Conservation (phyloP, 2,329 filamentous ascomycete genomes). For the Colletotrichum karsti region DNA sequence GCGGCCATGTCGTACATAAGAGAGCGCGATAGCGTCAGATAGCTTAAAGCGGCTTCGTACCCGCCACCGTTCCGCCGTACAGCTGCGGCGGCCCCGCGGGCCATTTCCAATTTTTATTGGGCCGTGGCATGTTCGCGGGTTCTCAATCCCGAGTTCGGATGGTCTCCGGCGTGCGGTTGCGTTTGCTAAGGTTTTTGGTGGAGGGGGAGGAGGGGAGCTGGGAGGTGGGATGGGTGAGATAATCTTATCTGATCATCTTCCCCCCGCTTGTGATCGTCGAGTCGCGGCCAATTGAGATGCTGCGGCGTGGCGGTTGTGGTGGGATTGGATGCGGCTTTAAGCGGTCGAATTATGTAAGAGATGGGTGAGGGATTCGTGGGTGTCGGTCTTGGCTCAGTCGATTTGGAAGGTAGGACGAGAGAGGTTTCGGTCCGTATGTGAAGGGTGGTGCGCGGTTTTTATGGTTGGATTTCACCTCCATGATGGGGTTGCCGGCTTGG, state of each 20-base stretch:
- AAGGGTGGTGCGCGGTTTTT: too few relatives aligned
- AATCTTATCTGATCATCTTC: constrained; percentile 13
- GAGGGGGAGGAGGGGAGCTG: too few relatives aligned
- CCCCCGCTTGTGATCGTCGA: not conserved
- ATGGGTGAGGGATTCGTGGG: not conserved
- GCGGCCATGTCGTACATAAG: not conserved
- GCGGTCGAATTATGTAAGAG: not conserved
- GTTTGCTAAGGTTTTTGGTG: not conserved
- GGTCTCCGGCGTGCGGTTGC: not conserved
- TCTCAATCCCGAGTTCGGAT: not conserved
- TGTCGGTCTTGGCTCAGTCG: too few relatives aligned
- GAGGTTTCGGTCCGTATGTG: too few relatives aligned
- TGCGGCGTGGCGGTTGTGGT: not conserved
- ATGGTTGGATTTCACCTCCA: too few relatives aligned
- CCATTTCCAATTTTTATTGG: too few relatives aligned
- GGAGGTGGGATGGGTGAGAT: too few relatives aligned
- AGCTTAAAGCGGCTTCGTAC: constrained; percentile 1
- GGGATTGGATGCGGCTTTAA: not conserved
- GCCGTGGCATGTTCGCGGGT: not conserved
- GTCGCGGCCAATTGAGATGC: not conserved
- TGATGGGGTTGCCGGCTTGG: too few relatives aligned
- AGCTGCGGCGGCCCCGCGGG: too few relatives aligned
- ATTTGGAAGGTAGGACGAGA: too few relatives aligned
- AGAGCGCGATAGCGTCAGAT: constrained; percentile 3
- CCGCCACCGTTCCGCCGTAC: too few relatives aligned